Evolutionary conservation across 2,329 filamentous ascomycete genomes (phyloP), one percentile per base, ranked within the genome.

Genomic region (Thielaviopsis ethacetica): DNA sequence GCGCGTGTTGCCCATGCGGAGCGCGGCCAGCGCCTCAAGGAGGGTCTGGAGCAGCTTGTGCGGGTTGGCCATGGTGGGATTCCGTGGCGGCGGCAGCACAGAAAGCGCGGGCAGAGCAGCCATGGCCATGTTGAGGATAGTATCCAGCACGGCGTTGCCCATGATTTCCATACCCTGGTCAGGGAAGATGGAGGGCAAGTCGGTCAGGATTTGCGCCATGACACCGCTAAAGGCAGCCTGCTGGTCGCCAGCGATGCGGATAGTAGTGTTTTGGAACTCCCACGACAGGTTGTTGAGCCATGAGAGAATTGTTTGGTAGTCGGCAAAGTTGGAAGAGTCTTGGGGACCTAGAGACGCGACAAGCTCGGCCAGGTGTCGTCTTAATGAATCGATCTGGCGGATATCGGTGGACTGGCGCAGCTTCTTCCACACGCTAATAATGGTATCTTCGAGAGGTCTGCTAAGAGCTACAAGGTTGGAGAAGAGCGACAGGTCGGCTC

Each of bases 1-100:
- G 56, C 85, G 84, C 62, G 85, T 79, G 59, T 91, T 79, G 6
- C 87, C 87, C 60, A 81, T 84, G n/a, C 86, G 85, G 19, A 93
- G 76, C 9, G 81, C 75, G 1, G 83, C 82, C 2, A 90, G 75
- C 9, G 89, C 76, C 61, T 79, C 80, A 49, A 87, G 72, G 30
- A 91, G 77, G 61, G 85, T 79, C 62, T 81, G 81, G 5, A 94
- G 79, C 66, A 88, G 83, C 65, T 91, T 86, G 41, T 82, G 82
- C 2, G 88, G 86, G 51, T 62, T 59, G 0, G 84, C 82, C 44
- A 80, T 69, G 22, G 78, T 75, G 1, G 80, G 79, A 47, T 80
- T 77, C 2, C 80, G 74, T 2, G 80, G 77, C 0, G 79, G 71
- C 0, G 81, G 79, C 55, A 83, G 80, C 56, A 83, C 75, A 9